Conservation (phyloP, 192 early-diverging fungal genomes). For the Endogone sp. region DNA sequence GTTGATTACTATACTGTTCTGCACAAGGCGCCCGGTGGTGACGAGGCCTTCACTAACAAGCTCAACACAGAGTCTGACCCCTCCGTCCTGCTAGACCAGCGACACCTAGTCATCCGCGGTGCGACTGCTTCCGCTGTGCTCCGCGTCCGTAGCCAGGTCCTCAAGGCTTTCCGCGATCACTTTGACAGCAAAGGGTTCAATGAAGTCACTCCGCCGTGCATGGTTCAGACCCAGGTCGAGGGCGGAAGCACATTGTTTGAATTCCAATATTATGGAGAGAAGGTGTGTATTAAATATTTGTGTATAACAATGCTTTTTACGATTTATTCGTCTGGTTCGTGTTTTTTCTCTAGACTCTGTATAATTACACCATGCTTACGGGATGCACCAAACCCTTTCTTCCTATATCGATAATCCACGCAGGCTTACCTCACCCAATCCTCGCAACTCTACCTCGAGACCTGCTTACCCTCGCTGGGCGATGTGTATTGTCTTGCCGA, state of each 20-base stretch:
- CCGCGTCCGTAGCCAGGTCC: constrained; percentile 77
- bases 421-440: constrained; percentile 97
- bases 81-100: constrained; percentile 81
- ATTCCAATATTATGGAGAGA: constrained; percentile 95
- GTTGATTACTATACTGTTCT: constrained; percentile 97
- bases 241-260: constrained; percentile 94
- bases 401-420: neutral
- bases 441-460: constrained; percentile 98
- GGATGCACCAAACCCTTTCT: no score
- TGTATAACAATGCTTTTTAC: no score
- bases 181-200: constrained; percentile 74
- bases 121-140: constrained; percentile 85
- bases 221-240: constrained; percentile 99
- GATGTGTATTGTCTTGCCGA: constrained; percentile 96
- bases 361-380: neutral
- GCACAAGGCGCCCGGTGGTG: constrained; percentile 89
- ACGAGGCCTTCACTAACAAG: constrained; percentile 89
- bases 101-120: constrained; percentile 96
- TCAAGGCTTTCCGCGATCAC: constrained; percentile 95
- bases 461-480: constrained; percentile 89
- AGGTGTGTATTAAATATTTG: constrained; percentile 33
- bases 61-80: constrained; percentile 88
- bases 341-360: constrained; percentile 19
- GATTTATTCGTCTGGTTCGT: neutral
- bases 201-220: constrained; percentile 96